Percentiles rank a stretch among this genome's conserved stretches.
These are phyloP conservation scores for Nannizzia gypsea DNA, from an alignment of 2,329 filamentous ascomycete species.

Conservation along the genomic window DNA sequence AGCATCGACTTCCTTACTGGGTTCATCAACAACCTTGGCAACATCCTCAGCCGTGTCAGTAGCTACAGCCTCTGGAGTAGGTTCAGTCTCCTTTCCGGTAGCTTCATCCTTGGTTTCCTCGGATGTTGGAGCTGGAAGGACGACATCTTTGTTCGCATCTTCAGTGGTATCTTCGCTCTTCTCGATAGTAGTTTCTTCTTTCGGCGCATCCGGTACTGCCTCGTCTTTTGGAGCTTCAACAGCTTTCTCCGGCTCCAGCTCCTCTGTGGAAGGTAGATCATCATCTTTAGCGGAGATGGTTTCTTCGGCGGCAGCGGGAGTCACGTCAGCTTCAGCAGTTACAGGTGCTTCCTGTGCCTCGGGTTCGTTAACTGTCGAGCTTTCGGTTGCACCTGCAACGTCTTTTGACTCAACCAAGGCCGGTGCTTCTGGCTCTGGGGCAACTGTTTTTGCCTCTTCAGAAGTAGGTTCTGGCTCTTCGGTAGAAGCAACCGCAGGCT, in stretches of 20 bases:
- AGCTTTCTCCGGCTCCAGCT: background rate
- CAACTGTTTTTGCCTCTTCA: background rate
- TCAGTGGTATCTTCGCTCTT: background rate
- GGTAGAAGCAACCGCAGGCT: background rate
- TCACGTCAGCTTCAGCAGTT: background rate
- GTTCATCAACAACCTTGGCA: background rate
- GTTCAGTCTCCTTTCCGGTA: background rate
- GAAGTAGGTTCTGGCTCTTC: background rate
- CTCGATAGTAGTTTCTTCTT: background rate
- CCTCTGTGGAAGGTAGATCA: background rate
- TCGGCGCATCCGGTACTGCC: background rate
- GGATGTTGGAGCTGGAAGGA: background rate
- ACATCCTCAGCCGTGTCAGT: background rate
- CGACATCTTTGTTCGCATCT: background rate
- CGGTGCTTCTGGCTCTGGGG: background rate
- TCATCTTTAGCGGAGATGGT: background rate
- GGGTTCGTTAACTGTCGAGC: background rate
- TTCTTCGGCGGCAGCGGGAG: background rate
- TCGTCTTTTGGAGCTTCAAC: background rate
- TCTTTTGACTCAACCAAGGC: background rate
- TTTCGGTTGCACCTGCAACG: background rate
- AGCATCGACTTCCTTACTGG: background rate
- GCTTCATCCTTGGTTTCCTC: background rate
- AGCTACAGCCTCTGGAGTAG: background rate
- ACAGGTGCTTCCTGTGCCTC: background rate